Base-by-base conservation (phyloP, 2,329 filamentous ascomycete species). In the Fusarium sp. region DNA sequence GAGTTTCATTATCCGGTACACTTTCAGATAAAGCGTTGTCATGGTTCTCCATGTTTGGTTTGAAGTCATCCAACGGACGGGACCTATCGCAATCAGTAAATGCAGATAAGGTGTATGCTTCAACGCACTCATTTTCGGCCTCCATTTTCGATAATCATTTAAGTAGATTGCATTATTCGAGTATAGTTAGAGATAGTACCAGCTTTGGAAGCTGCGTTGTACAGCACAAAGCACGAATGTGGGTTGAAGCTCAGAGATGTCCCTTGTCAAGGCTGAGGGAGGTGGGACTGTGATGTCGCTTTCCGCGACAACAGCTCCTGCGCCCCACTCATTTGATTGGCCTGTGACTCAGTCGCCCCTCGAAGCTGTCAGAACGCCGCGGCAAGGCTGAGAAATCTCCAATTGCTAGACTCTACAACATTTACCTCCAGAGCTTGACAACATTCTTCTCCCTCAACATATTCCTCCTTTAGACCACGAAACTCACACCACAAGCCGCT, bases 381-480 rank as follows among this genome's bases (percentile, higher is more conserved):
- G 76, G 80, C 81, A 80, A 84, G 82, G 83, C 83, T 84, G 82
- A 83, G 79, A 78, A 81, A 82, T 81, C 73, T 67, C 57, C 72
- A 68, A 55, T 62, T 63, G 65, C 60, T 59, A 61, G 56, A 55
- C 67, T 72, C 65, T 70, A 41, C 54, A 72, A 63, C 44, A 41
- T 62, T 62, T 55, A 57, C 39, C 43, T 20, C 57, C 21, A 31
- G 42, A 52, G 53, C 52, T 58, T 57, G 46, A 39, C 41, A 23
- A 31, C 52, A 23, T 41, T 38, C n/a, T 42, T 52, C 39, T n/a
- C 35, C 48, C 49, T 62, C 48, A 63, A 63, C 59, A 39, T n/a
- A 47, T 61, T 46, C 43, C 11, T 21, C 47, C 33, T 44, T 18
- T 35, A 39, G 21, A 57, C 62, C 48, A 28, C 37, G 11, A n/a